Evolutionary conservation across 164 flowering plant genomes (phyloP).

Genomic region (Buxus sempervirens): DNA sequence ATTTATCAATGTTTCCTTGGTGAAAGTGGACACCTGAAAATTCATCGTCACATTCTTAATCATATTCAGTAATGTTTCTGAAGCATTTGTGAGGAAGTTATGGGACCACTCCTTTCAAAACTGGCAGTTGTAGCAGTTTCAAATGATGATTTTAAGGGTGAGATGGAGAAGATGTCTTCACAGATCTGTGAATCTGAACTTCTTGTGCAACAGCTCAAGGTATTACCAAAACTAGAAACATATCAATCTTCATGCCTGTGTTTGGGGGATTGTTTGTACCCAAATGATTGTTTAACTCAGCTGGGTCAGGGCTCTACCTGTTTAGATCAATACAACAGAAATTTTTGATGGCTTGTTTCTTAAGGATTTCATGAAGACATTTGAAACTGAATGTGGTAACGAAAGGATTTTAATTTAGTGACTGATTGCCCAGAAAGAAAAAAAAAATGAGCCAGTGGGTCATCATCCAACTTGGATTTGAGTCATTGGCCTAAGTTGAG

Average conservation of each 20-base stretch:
- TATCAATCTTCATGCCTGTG: background rate
- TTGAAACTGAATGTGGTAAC: background rate
- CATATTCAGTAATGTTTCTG: constrained; percentile 22
- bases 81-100: constrained; percentile 38
- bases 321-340: background rate
- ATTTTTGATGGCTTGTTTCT: background rate
- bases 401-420: too few species aligned
- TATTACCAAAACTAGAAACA: constrained; percentile 17
- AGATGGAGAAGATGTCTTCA: constrained; percentile 41
- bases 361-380: background rate
- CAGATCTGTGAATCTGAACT: constrained; percentile 55
- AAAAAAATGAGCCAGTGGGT: too few species aligned
- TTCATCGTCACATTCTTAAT: constrained; percentile 13
- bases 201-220: constrained; percentile 71
- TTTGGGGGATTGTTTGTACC: background rate
- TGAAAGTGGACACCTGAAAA: constrained; percentile 7
- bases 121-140: constrained; percentile 19
- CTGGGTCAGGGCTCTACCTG: background rate
- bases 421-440: too few species aligned
- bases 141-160: constrained; percentile 31
- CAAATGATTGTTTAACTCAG: too few species aligned
- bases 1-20: background rate
- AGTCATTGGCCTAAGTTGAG: background rate
- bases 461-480: background rate
- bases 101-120: constrained; percentile 42